Conservation (phyloP, 2,329 filamentous ascomycete genomes). For the Neonectria hederae region DNA sequence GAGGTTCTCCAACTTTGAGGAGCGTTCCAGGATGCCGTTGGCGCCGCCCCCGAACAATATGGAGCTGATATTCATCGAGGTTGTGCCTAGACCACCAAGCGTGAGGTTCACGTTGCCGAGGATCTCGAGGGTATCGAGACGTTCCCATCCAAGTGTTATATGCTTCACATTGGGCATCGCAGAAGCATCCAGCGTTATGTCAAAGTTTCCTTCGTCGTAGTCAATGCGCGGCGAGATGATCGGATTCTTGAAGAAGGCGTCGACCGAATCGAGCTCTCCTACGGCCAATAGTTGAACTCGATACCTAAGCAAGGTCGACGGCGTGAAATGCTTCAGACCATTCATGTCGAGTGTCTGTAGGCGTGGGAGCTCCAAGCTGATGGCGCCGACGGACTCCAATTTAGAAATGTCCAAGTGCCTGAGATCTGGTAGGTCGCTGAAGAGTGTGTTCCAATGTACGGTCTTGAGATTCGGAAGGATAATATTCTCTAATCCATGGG, state of each 20-base stretch:
- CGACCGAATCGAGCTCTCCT: neutral
- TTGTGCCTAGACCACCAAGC: neutral
- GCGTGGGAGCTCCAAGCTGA: neutral
- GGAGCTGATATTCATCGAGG: neutral
- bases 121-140: neutral
- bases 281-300: neutral
- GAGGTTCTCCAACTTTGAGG: neutral
- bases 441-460: neutral
- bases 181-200: too few species aligned
- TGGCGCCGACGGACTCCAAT: neutral
- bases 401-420: neutral
- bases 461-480: neutral
- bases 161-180: neutral
- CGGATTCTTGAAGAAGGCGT: constrained; percentile 6
- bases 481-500: neutral
- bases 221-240: neutral
- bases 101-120: neutral
- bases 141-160: neutral
- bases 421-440: neutral
- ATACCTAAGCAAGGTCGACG: too few species aligned
- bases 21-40: neutral
- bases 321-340: neutral
- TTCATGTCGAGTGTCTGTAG: constrained; percentile 1
- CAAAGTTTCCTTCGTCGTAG: neutral
- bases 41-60: neutral